These are phyloP conservation scores for Microthyrium microscopicum DNA, from an alignment of 2,329 filamentous ascomycete genomes.

Conservation along the genomic window DNA sequence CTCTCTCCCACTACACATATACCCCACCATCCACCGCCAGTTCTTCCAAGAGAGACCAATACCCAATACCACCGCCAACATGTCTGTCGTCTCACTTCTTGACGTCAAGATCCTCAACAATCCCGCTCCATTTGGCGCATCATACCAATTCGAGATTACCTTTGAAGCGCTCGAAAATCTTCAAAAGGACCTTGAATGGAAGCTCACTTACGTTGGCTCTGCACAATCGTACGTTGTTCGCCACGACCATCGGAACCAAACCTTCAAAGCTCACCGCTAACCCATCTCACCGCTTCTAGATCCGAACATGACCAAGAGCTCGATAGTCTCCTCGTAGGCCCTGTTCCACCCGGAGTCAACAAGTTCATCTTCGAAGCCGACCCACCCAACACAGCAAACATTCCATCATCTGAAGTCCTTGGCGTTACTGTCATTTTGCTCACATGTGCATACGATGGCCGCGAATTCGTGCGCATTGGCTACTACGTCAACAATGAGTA, in stretches of 20 bases:
- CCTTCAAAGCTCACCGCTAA: not conserved
- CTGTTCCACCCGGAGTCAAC: slow-evolving; percentile 95
- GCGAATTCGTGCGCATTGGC: slow-evolving; percentile 93
- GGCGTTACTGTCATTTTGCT: slow-evolving; percentile 94
- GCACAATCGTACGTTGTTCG: slow-evolving; percentile 65
- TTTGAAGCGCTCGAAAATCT: slow-evolving; percentile 94
- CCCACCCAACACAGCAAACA: slow-evolving; percentile 73
- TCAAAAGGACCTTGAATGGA: slow-evolving; percentile 98
- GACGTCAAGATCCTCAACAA: slow-evolving; percentile 96
- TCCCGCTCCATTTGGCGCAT: slow-evolving; percentile 79
- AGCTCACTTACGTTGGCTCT: slow-evolving; percentile 95
- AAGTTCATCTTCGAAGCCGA: slow-evolving; percentile 98
- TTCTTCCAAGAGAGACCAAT: not conserved
- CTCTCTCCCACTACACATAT: no score
- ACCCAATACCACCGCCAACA: slow-evolving; percentile 26
- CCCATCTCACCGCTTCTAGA: slow-evolving; percentile 55
- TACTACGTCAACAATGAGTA: slow-evolving; percentile 99
- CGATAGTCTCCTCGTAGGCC: slow-evolving; percentile 87
- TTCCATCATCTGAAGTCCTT: slow-evolving; percentile 87
- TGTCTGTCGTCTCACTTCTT: slow-evolving; percentile 93
- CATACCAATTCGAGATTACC: slow-evolving; percentile 96
- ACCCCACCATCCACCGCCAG: not conserved
- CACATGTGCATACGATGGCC: slow-evolving; percentile 87
- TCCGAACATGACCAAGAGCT: slow-evolving; percentile 98
- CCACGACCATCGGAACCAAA: not conserved